phyloP scores from a whole-genome alignment of 768 basidiomycete genomes.

The Cystofilobasidium ferigula region DNA sequence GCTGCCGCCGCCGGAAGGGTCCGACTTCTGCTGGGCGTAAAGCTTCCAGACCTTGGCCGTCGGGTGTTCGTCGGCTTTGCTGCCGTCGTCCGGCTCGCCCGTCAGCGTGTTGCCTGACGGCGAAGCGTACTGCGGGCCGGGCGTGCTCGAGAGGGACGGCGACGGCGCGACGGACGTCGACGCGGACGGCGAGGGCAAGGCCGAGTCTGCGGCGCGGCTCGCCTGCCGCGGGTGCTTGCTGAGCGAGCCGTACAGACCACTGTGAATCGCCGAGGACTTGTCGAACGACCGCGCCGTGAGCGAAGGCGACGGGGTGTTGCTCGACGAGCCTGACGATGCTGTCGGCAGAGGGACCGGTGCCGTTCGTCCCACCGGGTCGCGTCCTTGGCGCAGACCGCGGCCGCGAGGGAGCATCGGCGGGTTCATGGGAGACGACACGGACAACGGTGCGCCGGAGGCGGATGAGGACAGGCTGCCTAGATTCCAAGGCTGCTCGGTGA shows the following conservation, averaged over 20 bases:
- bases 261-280: constrained; percentile 2
- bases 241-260: not conserved
- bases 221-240: not conserved
- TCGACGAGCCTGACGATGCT: not conserved
- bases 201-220: not conserved
- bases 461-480: not conserved
- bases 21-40: constrained; percentile 81
- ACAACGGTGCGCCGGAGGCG: too few species aligned
- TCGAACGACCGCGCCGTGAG: not conserved
- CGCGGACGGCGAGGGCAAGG: not conserved
- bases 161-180: not conserved
- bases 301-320: not conserved
- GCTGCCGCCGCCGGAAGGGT: too few species aligned
- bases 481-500: not conserved
- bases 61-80: constrained; percentile 71
- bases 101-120: constrained; percentile 6
- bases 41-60: constrained; percentile 97
- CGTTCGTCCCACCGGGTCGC: not conserved
- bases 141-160: not conserved
- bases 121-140: not conserved
- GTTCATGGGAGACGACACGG: not conserved
- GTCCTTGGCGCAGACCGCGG: not conserved
- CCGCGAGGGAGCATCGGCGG: not conserved
- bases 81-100: not conserved
- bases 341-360: not conserved